Percentiles rank a stretch among this genome's conserved stretches.
phyloP scores from a whole-genome alignment of 1,139 yeast species.

The Kodamaea suecica region DNA sequence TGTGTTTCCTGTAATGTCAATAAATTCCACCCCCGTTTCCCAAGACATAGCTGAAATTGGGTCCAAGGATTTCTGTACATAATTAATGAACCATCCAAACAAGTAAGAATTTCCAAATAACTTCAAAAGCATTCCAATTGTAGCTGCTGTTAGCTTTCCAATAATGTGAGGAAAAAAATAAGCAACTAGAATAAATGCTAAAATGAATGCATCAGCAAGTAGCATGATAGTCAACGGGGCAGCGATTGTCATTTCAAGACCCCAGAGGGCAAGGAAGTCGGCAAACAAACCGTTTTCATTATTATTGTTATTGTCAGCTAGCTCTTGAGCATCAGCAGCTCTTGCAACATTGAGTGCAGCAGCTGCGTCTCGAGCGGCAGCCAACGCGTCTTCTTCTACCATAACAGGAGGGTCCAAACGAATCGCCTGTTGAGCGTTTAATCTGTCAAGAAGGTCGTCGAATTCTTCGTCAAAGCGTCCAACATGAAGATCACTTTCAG shows the following conservation, averaged over 20 bases:
- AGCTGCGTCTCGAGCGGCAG: constrained; percentile 30
- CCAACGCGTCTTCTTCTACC: constrained; percentile 43
- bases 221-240: constrained; percentile 39
- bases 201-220: constrained; percentile 40
- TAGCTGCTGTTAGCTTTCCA: constrained; percentile 36
- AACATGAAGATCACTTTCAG: constrained; percentile 1
- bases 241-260: constrained; percentile 32
- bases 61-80: background rate
- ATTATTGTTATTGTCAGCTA: constrained; percentile 1
- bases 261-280: constrained; percentile 33
- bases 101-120: too few relatives aligned
- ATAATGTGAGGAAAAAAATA: constrained; percentile 55
- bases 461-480: constrained; percentile 3
- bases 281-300: constrained; percentile 15
- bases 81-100: too few relatives aligned
- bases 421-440: constrained; percentile 1
- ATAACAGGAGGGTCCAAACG: background rate
- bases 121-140: constrained; percentile 10
- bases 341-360: constrained; percentile 12
- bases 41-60: background rate
- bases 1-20: background rate
- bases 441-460: constrained; percentile 3
- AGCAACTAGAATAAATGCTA: constrained; percentile 42
- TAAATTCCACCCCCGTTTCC: background rate
- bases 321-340: constrained; percentile 8